These are phyloP conservation scores for Linaria vulgaris DNA, from an alignment of 257 asterid species.

Conservation along the genomic window DNA sequence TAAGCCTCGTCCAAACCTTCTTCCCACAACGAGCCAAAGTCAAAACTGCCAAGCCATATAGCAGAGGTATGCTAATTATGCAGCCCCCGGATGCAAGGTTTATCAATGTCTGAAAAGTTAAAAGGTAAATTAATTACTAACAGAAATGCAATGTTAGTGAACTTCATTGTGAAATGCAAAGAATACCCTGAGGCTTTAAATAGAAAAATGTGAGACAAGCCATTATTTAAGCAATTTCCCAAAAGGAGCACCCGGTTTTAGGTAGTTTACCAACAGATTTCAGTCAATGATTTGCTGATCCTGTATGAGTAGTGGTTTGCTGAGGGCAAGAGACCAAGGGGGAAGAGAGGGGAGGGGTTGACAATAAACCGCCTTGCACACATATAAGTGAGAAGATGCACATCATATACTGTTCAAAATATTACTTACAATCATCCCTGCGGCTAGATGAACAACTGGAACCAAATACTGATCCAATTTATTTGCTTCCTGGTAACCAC, in stretches of 20 bases:
- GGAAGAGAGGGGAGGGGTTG: too few relatives aligned
- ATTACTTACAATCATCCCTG: slow-evolving; percentile 77
- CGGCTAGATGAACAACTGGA: slow-evolving; percentile 73
- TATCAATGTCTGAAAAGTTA: slow-evolving; percentile 57
- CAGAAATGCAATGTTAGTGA: slow-evolving; percentile 1
- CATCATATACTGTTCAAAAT: slow-evolving; percentile 3
- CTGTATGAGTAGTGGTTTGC: too few relatives aligned
- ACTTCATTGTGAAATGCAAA: neutral
- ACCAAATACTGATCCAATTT: slow-evolving; percentile 66
- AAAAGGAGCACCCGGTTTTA: too few relatives aligned
- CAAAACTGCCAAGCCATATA: slow-evolving; percentile 49
- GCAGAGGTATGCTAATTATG: slow-evolving; percentile 74
- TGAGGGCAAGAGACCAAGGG: too few relatives aligned
- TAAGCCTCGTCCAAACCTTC: slow-evolving; percentile 64
- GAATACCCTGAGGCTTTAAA: too few relatives aligned
- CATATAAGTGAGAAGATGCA: neutral
- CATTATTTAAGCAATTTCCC: too few relatives aligned
- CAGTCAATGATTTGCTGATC: too few relatives aligned
- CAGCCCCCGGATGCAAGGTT: slow-evolving; percentile 89
- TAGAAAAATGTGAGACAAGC: too few relatives aligned
- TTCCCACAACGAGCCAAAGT: slow-evolving; percentile 68
- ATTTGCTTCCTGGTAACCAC: slow-evolving; percentile 76
- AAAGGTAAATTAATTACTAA: slow-evolving; percentile 18
- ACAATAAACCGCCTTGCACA: too few relatives aligned
- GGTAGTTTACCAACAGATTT: too few relatives aligned